Percentiles rank a stretch among this genome's conserved stretches.
Conservation (phyloP, 495 filamentous ascomycete genomes). For the Rusavskia elegans region DNA sequence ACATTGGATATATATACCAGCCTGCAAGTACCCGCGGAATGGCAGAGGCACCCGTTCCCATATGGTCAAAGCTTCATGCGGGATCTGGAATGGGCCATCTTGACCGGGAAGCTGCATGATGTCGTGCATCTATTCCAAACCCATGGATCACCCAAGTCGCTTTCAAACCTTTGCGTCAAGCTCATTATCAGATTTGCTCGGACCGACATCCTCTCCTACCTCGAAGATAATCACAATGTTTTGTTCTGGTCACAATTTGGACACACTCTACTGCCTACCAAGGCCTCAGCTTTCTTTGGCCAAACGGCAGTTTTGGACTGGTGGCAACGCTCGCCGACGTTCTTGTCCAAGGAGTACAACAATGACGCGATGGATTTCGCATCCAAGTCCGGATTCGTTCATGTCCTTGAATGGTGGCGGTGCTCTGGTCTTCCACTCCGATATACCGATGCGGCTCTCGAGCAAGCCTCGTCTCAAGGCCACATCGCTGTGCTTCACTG, state of each 20-base stretch:
- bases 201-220: slow-evolving; percentile 58
- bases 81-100: slow-evolving; percentile 64
- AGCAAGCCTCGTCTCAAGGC: slow-evolving; percentile 68
- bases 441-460: slow-evolving; percentile 73
- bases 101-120: slow-evolving; percentile 49
- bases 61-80: slow-evolving; percentile 22
- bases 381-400: slow-evolving; percentile 63
- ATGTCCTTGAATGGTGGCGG: slow-evolving; percentile 86
- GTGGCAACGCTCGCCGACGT: slow-evolving; percentile 66
- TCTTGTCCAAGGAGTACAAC: slow-evolving; percentile 62
- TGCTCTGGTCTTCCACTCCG: slow-evolving; percentile 61
- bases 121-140: slow-evolving; percentile 53
- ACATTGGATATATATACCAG: slow-evolving; percentile 66
- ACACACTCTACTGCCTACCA: slow-evolving; percentile 66
- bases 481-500: slow-evolving; percentile 75
- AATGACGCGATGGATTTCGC: slow-evolving; percentile 76
- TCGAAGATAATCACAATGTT: slow-evolving; percentile 61
- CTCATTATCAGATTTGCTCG: slow-evolving; percentile 83
- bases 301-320: slow-evolving; percentile 71
- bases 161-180: slow-evolving; percentile 69
- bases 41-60: slow-evolving; percentile 33
- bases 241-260: slow-evolving; percentile 72
- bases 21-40: slow-evolving; percentile 55
- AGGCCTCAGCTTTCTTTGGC: slow-evolving; percentile 74
- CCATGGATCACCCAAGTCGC: slow-evolving; percentile 48